Evolutionary conservation across 176 grass and related monocot genomes (phyloP).

Genomic region (Carex myosuroides): DNA sequence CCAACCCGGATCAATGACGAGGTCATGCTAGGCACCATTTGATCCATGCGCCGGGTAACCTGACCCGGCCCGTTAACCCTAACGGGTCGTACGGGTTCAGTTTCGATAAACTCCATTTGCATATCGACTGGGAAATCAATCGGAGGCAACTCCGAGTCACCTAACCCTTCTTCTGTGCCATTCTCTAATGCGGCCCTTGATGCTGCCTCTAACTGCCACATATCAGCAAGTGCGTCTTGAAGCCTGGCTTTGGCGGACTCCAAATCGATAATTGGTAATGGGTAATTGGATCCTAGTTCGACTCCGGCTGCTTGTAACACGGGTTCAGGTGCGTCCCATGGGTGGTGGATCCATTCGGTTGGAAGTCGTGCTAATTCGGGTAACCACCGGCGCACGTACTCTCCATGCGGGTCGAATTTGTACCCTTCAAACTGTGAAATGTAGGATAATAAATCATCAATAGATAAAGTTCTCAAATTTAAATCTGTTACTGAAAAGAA

Average conservation of each 20-base stretch:
- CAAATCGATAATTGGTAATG: constrained; percentile 70
- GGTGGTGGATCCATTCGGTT: constrained; percentile 98
- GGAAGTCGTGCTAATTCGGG: constrained; percentile 89
- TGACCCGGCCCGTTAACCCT: constrained; percentile 29
- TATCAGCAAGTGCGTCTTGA: constrained; percentile 71
- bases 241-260: constrained; percentile 72
- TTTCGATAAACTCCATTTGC: constrained; percentile 50
- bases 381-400: constrained; percentile 91
- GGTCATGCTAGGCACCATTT: constrained; percentile 92
- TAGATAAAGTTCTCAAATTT: background rate
- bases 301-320: constrained; percentile 90
- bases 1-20: constrained; percentile 52
- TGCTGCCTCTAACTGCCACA: constrained; percentile 90
- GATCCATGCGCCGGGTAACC: constrained; percentile 47
- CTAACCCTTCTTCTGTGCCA: constrained; percentile 88
- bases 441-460: background rate
- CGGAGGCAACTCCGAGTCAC: constrained; percentile 68
- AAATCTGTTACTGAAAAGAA: background rate
- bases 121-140: constrained; percentile 59
- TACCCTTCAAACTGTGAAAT: constrained; percentile 79
- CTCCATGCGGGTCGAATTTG: constrained; percentile 80
- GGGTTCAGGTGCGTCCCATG: constrained; percentile 72
- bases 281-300: constrained; percentile 93
- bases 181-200: constrained; percentile 66
- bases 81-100: constrained; percentile 26